Base-by-base conservation (phyloP, 352 stramenopile species). In the Globisporangium cystogenes region DNA sequence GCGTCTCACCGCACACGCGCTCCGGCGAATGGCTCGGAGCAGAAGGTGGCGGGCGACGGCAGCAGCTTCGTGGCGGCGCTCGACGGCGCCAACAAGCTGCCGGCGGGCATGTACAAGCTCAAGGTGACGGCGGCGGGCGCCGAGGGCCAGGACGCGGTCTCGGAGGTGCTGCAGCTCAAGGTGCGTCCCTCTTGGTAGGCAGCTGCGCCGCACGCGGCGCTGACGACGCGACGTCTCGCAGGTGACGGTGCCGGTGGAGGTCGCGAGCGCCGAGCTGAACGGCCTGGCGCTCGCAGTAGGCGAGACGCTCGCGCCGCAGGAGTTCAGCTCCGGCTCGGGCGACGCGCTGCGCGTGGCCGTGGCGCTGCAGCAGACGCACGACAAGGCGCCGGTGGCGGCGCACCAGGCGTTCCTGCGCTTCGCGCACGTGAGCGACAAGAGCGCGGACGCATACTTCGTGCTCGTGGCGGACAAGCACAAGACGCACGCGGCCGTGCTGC, bases 391-490 rank as follows among this genome's bases (percentile, higher is more conserved):
- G 1, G 60, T 92, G 43, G 51, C 60, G 2, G 74, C 81, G n/a
- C 83, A 94, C 56, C 83, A 92, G 57, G 81, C 78, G 18, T 87
- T 94, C 61, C 60, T 94, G 20, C 80, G 65, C 51, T 92, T 94
- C 59, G 82, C 67, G 43, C 73, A 91, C 55, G 33, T 26, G 12
- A 63, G 59, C 21, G 62, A 79, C 36, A 73, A 87, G 57, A 51
- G 27, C 27, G 76, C 62, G 7, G 64, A 87, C 35, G 81, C 81
- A 44, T 90, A 88, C 67, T 91, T 94, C 64, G 71, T 86, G 52
- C 68, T 94, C 21, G 72, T 70, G 14, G 53, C 66, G 2, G 67
- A 89, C 35, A 52, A 59, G 37, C 23, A 51, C 10, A 69, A 71
- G 54, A 70, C 48, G 24, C 76, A 85, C 47, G 60, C 67, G 31